Base-by-base conservation (phyloP, 768 basidiomycete species). In the Steccherinum ochraceum region DNA sequence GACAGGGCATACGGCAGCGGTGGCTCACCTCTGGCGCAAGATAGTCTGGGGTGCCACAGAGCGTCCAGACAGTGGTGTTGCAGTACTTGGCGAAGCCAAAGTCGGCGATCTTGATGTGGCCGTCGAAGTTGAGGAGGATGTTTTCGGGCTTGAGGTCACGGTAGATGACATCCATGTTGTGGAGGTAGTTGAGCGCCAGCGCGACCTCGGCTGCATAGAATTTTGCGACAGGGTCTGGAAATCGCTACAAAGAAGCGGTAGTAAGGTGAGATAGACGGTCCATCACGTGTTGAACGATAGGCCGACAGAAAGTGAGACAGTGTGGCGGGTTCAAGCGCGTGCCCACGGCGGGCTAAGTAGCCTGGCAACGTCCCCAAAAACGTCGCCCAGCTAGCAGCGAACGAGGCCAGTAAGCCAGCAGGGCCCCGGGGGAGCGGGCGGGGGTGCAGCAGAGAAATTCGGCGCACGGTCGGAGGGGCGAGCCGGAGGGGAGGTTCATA, bases 131-230 rank as follows among this genome's bases (percentile, higher is more conserved):
- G 47, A 97, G 79, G 24, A 97, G 77, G 45, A 97, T 88, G 64
- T 97, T 97, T 65, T 99, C 96, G 1, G 96, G 96, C 67, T 99
- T 98, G 44, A 98, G 79, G 68, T 98, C 95, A 16, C 95, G 90
- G 67, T 98, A 98, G 54, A 98, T 89, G 66, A 98, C 93, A 59
- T 94, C 81, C 19, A 84, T 77, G 12, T 72, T 70, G 61, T 98
- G 96, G 2, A 98, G 72, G 64, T 97, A 84, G 59, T 93, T 89
- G 56, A 98, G 78, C 1, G 94, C 96, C 43, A 96, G 77, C 30
- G 92, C 88, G 24, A 97, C 93, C 67, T 94, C 92, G 2, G 96
- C 94, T 3, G 92, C 88, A 59, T 97, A 99, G 72, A 98, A 99
- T 63, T 98, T 92, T 4, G 95, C 92, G 12, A 99, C 96, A 13